These are phyloP conservation scores for Lithohypha guttulata DNA, from an alignment of 2,329 filamentous ascomycete species.

Conservation along the genomic window DNA sequence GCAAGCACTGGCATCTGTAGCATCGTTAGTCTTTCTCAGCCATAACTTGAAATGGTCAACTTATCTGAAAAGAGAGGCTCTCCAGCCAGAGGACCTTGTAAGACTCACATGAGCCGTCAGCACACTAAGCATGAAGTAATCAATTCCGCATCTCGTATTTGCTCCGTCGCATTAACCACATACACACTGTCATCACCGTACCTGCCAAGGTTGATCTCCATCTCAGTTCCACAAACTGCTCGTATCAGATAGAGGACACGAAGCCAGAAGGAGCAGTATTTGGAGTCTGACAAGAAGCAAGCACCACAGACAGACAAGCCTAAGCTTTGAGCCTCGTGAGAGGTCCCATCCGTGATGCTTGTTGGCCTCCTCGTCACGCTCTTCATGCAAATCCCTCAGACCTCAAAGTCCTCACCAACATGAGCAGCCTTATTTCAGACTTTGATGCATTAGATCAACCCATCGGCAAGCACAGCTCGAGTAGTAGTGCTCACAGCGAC, in stretches of 20 bases:
- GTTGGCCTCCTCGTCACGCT: constrained; percentile 14
- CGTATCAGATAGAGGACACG: too few relatives aligned
- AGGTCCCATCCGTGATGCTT: constrained; percentile 54
- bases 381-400: constrained; percentile 9
- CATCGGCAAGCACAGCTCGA: constrained; percentile 10
- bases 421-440: constrained; percentile 8
- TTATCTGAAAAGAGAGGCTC: constrained; percentile 20
- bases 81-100: constrained; percentile 14
- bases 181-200: constrained; percentile 15
- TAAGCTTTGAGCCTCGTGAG: constrained; percentile 88
- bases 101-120: constrained; percentile 15
- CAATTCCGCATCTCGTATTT: constrained; percentile 3
- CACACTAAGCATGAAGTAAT: constrained; percentile 2
- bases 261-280: constrained; percentile 10
- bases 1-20: not conserved
- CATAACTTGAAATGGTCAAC: constrained; percentile 10
- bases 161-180: constrained; percentile 18
- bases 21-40: constrained; percentile 9
- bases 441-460: constrained; percentile 9
- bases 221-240: constrained; percentile 3
- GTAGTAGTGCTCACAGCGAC: constrained; percentile 12
- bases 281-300: constrained; percentile 20
- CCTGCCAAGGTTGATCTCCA: constrained; percentile 9
- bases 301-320: constrained; percentile 60
- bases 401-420: constrained; percentile 4